Conservation (phyloP, 2,329 filamentous ascomycete species). For the Bertia moriformis region DNA sequence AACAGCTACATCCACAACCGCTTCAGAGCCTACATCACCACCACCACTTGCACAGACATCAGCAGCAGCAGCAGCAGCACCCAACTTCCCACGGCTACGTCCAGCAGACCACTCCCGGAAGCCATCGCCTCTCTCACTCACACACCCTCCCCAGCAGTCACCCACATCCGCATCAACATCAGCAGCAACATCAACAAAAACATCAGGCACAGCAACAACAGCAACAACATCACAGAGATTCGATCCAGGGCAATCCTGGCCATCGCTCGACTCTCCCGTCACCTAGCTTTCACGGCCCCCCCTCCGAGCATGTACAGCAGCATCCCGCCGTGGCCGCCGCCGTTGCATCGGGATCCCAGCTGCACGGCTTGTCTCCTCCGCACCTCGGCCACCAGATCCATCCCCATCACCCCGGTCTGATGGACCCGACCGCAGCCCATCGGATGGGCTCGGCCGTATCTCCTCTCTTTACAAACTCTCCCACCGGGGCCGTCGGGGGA, state of each 20-base stretch:
- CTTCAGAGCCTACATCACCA: not conserved
- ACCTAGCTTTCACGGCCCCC: not conserved
- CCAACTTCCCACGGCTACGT: not conserved
- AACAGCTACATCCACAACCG: not conserved
- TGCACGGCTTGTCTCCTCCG: no score
- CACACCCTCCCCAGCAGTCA: not conserved
- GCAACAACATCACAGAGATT: constrained; percentile 28
- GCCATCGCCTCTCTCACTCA: not conserved
- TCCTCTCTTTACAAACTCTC: constrained; percentile 26
- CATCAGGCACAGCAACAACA: constrained; percentile 16
- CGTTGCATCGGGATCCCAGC: no score
- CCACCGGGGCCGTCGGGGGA: no score
- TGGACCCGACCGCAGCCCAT: constrained; percentile 32
- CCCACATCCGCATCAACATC: constrained; percentile 10
- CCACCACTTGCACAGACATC: not conserved
- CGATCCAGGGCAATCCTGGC: constrained; percentile 30
- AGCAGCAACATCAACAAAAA: constrained; percentile 16
- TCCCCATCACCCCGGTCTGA: constrained; percentile 27
- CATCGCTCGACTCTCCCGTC: constrained; percentile 13
- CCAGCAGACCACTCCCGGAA: not conserved
- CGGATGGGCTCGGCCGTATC: constrained; percentile 33
- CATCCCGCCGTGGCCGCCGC: not conserved
- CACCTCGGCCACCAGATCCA: constrained; percentile 25
- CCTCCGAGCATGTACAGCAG: no score
- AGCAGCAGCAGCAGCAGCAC: not conserved